These are phyloP conservation scores for Copromyces sp. DNA, from an alignment of 495 filamentous ascomycete species.

Conservation along the genomic window DNA sequence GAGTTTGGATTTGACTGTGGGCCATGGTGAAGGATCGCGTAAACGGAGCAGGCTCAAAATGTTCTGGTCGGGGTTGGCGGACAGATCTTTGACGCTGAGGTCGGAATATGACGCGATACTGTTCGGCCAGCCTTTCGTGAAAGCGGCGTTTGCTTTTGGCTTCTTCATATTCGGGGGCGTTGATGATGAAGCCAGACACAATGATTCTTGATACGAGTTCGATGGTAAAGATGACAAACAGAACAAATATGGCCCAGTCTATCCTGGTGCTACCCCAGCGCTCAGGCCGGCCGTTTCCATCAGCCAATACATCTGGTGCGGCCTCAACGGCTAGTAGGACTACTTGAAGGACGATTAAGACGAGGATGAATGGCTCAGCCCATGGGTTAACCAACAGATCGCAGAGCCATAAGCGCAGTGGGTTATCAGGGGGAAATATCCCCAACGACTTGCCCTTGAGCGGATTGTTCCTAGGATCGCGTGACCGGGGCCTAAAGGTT, in stretches of 20 bases:
- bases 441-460: conserved; percentile 80
- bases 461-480: conserved; percentile 57
- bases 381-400: conserved; percentile 81
- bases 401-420: conserved; percentile 63
- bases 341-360: conserved; percentile 82
- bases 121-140: conserved; percentile 60
- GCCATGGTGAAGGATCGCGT: conserved; percentile 70
- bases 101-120: conserved; percentile 66
- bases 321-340: conserved; percentile 78
- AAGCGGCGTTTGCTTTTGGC: conserved; percentile 62
- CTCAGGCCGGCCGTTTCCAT: conserved; percentile 34
- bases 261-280: conserved; percentile 59
- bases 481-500: conserved; percentile 22
- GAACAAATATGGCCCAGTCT: conserved; percentile 68
- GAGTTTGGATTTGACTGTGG: conserved; percentile 40
- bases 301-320: conserved; percentile 51
- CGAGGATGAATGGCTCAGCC: conserved; percentile 76
- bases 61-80: conserved; percentile 28
- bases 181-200: conserved; percentile 86
- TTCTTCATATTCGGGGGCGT: conserved; percentile 76
- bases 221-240: conserved; percentile 86
- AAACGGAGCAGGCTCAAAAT: conserved; percentile 56
- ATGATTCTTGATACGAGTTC: conserved; percentile 74
- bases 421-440: conserved; percentile 68
- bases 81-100: conserved; percentile 63